Evolutionary conservation across 441 rosid species (phyloP).

Genomic region (Rhodomyrtus psidioides): DNA sequence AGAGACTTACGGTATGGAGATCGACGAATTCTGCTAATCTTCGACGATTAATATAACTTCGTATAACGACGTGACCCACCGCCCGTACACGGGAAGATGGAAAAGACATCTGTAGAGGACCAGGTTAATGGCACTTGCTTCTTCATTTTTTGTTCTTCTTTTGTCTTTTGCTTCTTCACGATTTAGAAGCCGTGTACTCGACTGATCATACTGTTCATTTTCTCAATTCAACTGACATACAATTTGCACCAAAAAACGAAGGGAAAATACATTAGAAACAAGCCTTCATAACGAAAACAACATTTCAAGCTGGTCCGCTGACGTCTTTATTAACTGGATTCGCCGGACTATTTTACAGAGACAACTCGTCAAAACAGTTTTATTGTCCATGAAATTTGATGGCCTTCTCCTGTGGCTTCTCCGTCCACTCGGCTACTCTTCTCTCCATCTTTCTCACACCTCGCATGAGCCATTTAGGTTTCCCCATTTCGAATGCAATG

Average conservation of each 20-base stretch:
- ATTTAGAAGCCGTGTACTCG: fast-evolving
- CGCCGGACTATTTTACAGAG: fast-evolving
- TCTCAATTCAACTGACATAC: neutral
- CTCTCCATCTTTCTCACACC: neutral
- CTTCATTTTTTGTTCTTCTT: neutral
- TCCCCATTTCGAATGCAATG: neutral
- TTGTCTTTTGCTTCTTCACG: too few relatives aligned
- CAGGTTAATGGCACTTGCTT: neutral
- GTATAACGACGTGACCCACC: neutral
- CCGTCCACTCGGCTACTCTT: neutral
- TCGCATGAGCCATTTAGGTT: neutral
- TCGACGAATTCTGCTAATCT: fast-evolving
- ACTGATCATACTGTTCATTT: neutral
- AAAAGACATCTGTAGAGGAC: neutral
- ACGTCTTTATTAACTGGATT: neutral
- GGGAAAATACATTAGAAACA: neutral
- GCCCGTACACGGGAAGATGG: neutral
- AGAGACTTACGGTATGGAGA: neutral
- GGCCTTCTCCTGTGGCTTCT: neutral
- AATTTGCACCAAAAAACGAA: neutral
- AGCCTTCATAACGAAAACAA: neutral
- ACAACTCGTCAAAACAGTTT: neutral
- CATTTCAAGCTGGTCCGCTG: fast-evolving
- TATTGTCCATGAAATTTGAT: neutral
- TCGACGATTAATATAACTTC: neutral